These are phyloP conservation scores for Termitomyces heimii DNA, from an alignment of 768 basidiomycete species.

Conservation along the genomic window DNA sequence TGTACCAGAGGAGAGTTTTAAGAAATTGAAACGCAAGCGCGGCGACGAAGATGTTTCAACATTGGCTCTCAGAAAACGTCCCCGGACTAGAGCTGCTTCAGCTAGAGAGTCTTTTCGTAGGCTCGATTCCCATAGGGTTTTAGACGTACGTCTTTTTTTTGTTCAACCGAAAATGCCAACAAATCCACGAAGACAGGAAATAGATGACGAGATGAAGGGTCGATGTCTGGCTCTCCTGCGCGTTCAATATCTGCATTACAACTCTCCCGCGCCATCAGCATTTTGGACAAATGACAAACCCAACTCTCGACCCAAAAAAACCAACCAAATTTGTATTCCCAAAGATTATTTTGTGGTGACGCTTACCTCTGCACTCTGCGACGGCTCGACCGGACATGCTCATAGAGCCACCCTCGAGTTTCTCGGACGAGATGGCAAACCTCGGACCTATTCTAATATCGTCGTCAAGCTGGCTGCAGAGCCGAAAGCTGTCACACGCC, in stretches of 20 bases:
- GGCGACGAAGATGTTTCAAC: background rate
- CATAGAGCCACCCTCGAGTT: constrained; percentile 7
- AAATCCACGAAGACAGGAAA: background rate
- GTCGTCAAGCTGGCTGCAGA: constrained; percentile 11
- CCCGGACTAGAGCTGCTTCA: background rate
- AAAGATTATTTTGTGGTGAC: constrained; percentile 5
- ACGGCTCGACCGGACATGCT: constrained; percentile 11
- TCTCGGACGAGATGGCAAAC: background rate
- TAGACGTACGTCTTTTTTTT: background rate
- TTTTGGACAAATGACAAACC: background rate
- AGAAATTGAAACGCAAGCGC: background rate
- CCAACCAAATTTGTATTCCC: background rate
- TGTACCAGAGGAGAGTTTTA: background rate
- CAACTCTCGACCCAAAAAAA: background rate
- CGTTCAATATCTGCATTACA: constrained; percentile 6
- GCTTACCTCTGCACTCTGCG: constrained; percentile 2
- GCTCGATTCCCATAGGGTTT: background rate
- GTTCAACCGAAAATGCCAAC: background rate
- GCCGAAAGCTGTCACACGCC: background rate
- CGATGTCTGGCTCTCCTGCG: constrained; percentile 3
- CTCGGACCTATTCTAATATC: background rate
- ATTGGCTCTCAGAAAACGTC: background rate
- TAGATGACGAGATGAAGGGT: background rate
- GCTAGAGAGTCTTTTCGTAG: background rate
- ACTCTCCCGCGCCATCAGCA: constrained; percentile 3